phyloP scores from a whole-genome alignment of 768 basidiomycete species.

The Boletus eberwhitei region DNA sequence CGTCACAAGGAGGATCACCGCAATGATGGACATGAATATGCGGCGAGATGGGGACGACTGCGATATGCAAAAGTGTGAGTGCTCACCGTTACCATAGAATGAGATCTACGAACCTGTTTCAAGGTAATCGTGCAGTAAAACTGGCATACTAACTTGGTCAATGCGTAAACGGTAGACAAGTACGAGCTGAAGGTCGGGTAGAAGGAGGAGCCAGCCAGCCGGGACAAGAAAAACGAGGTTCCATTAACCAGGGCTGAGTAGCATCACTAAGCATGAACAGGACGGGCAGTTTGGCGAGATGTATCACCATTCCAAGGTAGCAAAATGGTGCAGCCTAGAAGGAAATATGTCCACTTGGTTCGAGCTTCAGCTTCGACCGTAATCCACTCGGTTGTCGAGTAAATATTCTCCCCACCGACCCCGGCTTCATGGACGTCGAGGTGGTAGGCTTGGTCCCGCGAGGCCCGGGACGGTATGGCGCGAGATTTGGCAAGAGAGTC shows the following conservation, averaged over 20 bases:
- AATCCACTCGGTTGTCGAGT: background rate
- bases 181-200: background rate
- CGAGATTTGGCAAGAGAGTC: background rate
- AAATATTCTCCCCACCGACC: background rate
- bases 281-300: background rate
- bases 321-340: constrained; percentile 1
- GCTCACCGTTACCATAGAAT: background rate
- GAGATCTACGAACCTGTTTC: background rate
- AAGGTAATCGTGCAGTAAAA: background rate
- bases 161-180: background rate
- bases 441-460: background rate
- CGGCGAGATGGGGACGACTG: background rate
- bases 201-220: background rate
- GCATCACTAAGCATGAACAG: background rate
- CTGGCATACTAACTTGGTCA: background rate
- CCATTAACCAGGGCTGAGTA: background rate
- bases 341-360: background rate
- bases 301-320: background rate
- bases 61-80: background rate
- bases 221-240: background rate
- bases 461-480: background rate
- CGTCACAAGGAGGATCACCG: background rate
- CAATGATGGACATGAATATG: background rate
- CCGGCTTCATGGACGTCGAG: background rate
- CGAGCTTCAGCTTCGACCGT: too few relatives aligned